Conservation (phyloP, 179 eudicot genomes). For the Silene vulgaris region DNA sequence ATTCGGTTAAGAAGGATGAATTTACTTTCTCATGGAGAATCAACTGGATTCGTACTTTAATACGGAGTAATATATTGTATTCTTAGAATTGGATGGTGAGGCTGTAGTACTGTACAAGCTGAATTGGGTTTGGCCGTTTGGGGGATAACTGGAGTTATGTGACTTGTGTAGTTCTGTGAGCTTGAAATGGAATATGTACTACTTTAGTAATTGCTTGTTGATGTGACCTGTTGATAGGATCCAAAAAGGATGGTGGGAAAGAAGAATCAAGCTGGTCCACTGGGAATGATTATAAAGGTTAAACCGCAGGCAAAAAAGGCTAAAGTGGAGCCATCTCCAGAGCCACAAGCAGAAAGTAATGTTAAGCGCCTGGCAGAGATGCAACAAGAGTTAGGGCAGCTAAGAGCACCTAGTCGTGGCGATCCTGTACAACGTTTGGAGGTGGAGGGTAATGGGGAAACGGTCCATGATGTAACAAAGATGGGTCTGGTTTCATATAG, state of each 20-base stretch:
- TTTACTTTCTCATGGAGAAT: background rate
- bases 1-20: background rate
- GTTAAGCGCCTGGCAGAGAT: slow-evolving; percentile 21
- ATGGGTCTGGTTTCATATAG: slow-evolving; percentile 75
- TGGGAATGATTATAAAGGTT: slow-evolving; percentile 58
- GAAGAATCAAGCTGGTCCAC: slow-evolving; percentile 44
- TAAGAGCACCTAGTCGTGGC: slow-evolving; percentile 12
- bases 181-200: background rate
- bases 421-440: slow-evolving; percentile 9
- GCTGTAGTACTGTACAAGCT: background rate
- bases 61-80: background rate
- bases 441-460: background rate
- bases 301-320: slow-evolving; percentile 80
- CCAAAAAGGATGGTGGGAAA: slow-evolving; percentile 33
- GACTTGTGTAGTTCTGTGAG: background rate
- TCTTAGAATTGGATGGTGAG: background rate
- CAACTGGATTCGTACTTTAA: background rate
- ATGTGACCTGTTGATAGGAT: slow-evolving; percentile 30
- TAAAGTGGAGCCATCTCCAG: slow-evolving; percentile 36
- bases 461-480: slow-evolving; percentile 21
- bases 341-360: slow-evolving; percentile 21
- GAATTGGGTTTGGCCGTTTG: background rate
- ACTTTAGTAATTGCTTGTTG: background rate
- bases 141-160: background rate
- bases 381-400: slow-evolving; percentile 18